These are phyloP conservation scores for Turnera subulata DNA, from an alignment of 345 rosid species.

Conservation along the genomic window DNA sequence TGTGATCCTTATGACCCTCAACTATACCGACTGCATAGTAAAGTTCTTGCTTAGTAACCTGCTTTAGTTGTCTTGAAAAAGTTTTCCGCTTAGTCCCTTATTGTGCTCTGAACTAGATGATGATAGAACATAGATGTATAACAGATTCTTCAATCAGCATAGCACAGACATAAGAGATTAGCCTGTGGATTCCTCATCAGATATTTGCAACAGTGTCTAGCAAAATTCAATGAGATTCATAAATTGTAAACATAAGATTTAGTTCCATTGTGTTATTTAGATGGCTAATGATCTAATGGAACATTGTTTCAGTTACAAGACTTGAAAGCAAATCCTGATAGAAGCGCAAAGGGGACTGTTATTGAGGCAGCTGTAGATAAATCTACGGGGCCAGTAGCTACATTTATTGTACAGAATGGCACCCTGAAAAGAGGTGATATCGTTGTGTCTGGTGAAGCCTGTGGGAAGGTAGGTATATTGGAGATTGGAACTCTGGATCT, in stretches of 20 bases:
- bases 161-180: too few species aligned
- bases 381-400: conserved; percentile 85
- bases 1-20: neutral
- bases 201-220: too few species aligned
- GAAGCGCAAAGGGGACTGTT: conserved; percentile 92
- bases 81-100: too few species aligned
- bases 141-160: too few species aligned
- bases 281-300: too few species aligned
- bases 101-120: too few species aligned
- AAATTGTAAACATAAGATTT: too few species aligned
- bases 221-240: too few species aligned
- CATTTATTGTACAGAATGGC: conserved; percentile 94
- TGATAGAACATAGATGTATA: too few species aligned
- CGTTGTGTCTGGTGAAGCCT: conserved; percentile 93
- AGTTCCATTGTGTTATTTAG: too few species aligned
- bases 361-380: conserved; percentile 94
- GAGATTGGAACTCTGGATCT: conserved; percentile 13
- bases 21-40: neutral
- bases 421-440: conserved; percentile 85
- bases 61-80: neutral
- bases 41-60: neutral
- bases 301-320: conserved; percentile 77
- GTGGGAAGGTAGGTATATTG: conserved; percentile 72
- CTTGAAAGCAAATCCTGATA: conserved; percentile 92
- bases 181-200: too few species aligned